These are phyloP conservation scores for Cupressus sempervirens DNA, from an alignment of 75 land plant species.

Conservation along the genomic window DNA sequence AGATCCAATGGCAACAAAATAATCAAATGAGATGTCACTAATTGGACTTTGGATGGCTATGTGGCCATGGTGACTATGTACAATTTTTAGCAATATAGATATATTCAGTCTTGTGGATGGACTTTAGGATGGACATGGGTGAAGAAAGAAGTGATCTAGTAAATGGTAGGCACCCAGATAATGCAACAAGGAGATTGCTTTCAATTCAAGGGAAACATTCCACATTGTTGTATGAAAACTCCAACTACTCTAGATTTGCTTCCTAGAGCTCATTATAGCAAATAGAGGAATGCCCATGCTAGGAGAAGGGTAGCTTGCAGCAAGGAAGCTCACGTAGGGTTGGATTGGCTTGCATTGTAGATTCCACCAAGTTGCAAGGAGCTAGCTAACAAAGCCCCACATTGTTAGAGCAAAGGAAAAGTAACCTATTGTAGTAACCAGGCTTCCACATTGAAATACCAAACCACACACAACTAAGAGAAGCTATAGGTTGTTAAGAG, in stretches of 20 bases:
- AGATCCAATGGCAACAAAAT: slow-evolving; percentile 67
- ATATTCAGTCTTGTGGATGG: slow-evolving; percentile 65
- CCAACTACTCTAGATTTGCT: slow-evolving; percentile 55
- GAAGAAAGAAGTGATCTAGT: slow-evolving; percentile 67
- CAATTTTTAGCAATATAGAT: slow-evolving; percentile 60
- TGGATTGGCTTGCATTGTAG: too few relatives aligned
- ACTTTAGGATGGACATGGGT: slow-evolving; percentile 60
- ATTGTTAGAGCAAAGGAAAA: too few relatives aligned
- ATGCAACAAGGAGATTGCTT: slow-evolving; percentile 67
- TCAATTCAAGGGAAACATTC: slow-evolving; percentile 26
- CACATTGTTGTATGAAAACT: slow-evolving; percentile 51
- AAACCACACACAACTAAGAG: too few relatives aligned
- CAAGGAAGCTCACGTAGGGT: too few relatives aligned
- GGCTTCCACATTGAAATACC: too few relatives aligned
- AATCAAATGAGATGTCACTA: slow-evolving; percentile 57
- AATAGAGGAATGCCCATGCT: too few relatives aligned
- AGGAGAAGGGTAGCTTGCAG: too few relatives aligned
- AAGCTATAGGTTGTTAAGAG: too few relatives aligned
- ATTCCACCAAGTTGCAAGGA: too few relatives aligned
- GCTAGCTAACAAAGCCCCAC: too few relatives aligned
- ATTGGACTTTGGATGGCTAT: slow-evolving; percentile 65
- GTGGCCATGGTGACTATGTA: slow-evolving; percentile 51
- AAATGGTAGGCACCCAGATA: slow-evolving; percentile 55
- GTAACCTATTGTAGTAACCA: too few relatives aligned
- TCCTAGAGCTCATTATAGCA: slow-evolving; percentile 45